Evolutionary conservation across 2,329 filamentous ascomycete species (phyloP).

Genomic region (Lachnellula hyalina): DNA sequence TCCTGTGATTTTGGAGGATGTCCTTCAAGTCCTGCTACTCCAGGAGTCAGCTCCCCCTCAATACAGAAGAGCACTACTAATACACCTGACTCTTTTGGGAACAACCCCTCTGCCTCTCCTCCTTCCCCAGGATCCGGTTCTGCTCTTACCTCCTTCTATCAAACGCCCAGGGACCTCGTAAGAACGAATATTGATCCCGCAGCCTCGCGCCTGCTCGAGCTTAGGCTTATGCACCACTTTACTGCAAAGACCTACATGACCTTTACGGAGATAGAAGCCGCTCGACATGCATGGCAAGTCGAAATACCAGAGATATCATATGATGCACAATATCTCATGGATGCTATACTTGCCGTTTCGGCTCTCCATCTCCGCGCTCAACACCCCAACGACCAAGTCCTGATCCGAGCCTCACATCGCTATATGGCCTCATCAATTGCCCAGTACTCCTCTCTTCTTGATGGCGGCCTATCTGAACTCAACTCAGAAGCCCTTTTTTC

Average conservation of each 20-base stretch:
- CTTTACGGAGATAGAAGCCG: constrained; percentile 46
- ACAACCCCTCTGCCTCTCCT: constrained; percentile 9
- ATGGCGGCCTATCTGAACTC: constrained; percentile 49
- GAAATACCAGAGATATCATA: constrained; percentile 59
- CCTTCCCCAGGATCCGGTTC: constrained; percentile 11
- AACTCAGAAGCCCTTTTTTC: constrained; percentile 61
- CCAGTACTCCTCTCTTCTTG: constrained; percentile 53
- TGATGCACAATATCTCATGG: constrained; percentile 53
- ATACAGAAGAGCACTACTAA: constrained; percentile 13
- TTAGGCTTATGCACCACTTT: constrained; percentile 61
- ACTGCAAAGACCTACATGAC: constrained; percentile 56
- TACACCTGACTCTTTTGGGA: constrained; percentile 3
- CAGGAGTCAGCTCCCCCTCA: not conserved
- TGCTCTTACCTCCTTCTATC: constrained; percentile 18
- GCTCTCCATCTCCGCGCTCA: constrained; percentile 56
- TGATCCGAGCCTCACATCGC: constrained; percentile 58
- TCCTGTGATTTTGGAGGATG: constrained; percentile 56
- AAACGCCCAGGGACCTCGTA: constrained; percentile 17
- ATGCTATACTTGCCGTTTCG: constrained; percentile 59
- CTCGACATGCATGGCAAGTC: constrained; percentile 52
- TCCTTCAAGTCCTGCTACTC: constrained; percentile 15
- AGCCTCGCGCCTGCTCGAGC: constrained; percentile 40
- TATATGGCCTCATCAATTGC: constrained; percentile 60
- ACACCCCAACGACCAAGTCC: constrained; percentile 50
- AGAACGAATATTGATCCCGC: constrained; percentile 11